Evolutionary conservation across 2,329 filamentous ascomycete species (phyloP).

Genomic region (Pestalotiopsis sp.): DNA sequence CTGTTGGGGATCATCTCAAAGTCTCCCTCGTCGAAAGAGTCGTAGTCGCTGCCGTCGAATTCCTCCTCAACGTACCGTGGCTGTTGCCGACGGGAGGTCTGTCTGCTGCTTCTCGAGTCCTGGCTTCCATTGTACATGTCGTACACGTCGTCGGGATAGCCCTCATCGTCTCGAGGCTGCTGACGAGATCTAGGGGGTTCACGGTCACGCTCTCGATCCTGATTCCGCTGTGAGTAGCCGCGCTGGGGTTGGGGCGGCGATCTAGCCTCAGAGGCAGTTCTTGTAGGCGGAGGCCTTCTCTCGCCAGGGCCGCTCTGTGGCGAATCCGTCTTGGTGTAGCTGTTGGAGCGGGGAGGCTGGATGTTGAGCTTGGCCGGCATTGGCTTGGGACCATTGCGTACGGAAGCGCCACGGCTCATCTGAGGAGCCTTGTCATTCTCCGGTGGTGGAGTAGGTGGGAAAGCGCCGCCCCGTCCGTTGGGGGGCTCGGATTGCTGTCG

Average conservation of each 20-base stretch:
- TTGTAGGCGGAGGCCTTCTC: slow-evolving; percentile 33
- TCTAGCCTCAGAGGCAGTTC: slow-evolving; percentile 47
- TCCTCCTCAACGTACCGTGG: slow-evolving; percentile 79
- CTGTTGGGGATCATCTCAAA: slow-evolving; percentile 76
- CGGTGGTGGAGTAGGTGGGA: slow-evolving; percentile 93
- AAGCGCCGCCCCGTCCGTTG: slow-evolving; percentile 76
- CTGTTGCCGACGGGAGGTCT: slow-evolving; percentile 45
- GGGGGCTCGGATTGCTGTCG: slow-evolving; percentile 87
- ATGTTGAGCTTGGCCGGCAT: slow-evolving; percentile 67
- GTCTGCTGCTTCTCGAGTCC: slow-evolving; percentile 39
- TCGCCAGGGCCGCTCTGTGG: slow-evolving; percentile 41
- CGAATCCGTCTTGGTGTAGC: slow-evolving; percentile 55
- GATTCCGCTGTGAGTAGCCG: slow-evolving; percentile 44
- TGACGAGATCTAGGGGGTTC: slow-evolving; percentile 30
- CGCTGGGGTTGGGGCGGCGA: slow-evolving; percentile 48
- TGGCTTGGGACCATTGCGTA: slow-evolving; percentile 63
- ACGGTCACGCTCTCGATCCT: too few species aligned
- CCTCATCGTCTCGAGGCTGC: slow-evolving; percentile 58
- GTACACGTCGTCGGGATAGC: slow-evolving; percentile 73
- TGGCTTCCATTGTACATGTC: slow-evolving; percentile 56
- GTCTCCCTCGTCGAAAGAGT: slow-evolving; percentile 74
- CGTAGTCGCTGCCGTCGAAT: slow-evolving; percentile 73
- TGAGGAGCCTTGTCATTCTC: slow-evolving; percentile 71
- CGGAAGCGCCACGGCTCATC: slow-evolving; percentile 60
- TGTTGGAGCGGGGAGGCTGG: slow-evolving; percentile 51